Base-by-base conservation (phyloP, 2,329 filamentous ascomycete species). In the Pestalotiopsis fici region DNA sequence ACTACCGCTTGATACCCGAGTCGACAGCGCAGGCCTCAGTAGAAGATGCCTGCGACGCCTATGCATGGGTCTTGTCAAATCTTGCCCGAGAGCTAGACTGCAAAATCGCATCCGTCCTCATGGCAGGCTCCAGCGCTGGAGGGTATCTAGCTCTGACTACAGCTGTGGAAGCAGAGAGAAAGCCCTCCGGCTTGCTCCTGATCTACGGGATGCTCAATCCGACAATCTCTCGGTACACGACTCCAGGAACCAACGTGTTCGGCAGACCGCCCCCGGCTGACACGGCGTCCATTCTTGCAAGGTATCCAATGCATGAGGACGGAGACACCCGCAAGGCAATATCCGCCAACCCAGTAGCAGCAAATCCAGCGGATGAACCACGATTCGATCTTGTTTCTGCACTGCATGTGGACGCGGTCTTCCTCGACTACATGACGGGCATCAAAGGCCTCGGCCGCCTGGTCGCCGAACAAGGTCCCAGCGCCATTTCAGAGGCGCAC, bases 1-100 rank as follows among this genome's bases (percentile, higher is more conserved):
- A 68, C 50, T 68, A 68, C 27, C 67, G 67, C 12, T 50, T 68
- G 65, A 66, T 68, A n/a, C 67, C 67, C 28, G 67, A 68, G 25
- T 59, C 67, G 7, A 68, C 67, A 21, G 67, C 67, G 7, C 67
- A 66, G 28, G 35, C 23, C 7, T 61, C 65, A 3, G 21, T 66
- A 18, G 64, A 63, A 28, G 67, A 68, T 23, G 65, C 67, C n/a
- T 21, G 35, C 7, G 67, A 66, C 4, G 67, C 67, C 37, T 68
- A 68, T 21, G 35, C 18, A 4, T 69, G 67, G 67, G 65, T 67
- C 2, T 27, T 69, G 21, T 67, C 67, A 2, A 9, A 12, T 47
- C 61, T 69, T 0, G 43, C 23, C 11, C 35, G 12, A 54, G 61
- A 39, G 7, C 61, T 64, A 9, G 43, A 31, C 39, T 54, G 31